Base-by-base conservation (phyloP, 2,329 filamentous ascomycete genomes). In the Colletotrichum chlorophyti region DNA sequence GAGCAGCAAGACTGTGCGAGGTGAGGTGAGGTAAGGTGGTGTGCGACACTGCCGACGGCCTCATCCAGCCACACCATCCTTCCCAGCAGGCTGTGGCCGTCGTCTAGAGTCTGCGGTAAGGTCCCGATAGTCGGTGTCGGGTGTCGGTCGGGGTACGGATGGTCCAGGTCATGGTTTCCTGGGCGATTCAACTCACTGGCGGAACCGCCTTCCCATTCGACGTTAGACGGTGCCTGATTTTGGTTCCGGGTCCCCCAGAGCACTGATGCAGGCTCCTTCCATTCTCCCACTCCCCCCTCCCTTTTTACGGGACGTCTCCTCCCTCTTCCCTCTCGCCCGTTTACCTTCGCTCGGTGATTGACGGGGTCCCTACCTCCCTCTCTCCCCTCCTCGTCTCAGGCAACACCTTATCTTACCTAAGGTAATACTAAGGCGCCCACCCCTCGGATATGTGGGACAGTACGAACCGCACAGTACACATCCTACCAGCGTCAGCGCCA, bases 161-260 rank as follows among this genome's bases (percentile, higher is more conserved):
- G n/a, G n/a, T n/a, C n/a, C n/a, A n/a, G 26, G 38, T 10, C 50
- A 43, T 59, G 57, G 57, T 59, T 59, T 57, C 57, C 57, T 50
- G 1, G 57, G 34, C 57, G 43, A 59, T 59, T 43, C 26, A 40
- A 21, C 52, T n/a, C n/a, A n/a, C n/a, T 41, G 27, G 17, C 34
- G 31, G 43, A 27, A 35, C 19, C 29, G 43, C 51, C 43, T 27
- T 59, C 27, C 53, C 27, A 45, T 53, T 54, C 34, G 40, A 19
- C 21, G 48, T 40, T 45, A 52, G 47, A 24, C 31, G 42, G 32
- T 38, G 31, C 31, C 51, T 48, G 42, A 37, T 38, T 50, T 29
- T 41, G 26, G 21, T 26, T 58, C 48, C 26, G 40, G 38, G n/a
- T n/a, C n/a, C 23, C 49, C 49, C 52, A 55, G 45, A 23, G 38